phyloP scores from a whole-genome alignment of 2,329 filamentous ascomycete species.

The Aspergillus fumigatiaffinis region DNA sequence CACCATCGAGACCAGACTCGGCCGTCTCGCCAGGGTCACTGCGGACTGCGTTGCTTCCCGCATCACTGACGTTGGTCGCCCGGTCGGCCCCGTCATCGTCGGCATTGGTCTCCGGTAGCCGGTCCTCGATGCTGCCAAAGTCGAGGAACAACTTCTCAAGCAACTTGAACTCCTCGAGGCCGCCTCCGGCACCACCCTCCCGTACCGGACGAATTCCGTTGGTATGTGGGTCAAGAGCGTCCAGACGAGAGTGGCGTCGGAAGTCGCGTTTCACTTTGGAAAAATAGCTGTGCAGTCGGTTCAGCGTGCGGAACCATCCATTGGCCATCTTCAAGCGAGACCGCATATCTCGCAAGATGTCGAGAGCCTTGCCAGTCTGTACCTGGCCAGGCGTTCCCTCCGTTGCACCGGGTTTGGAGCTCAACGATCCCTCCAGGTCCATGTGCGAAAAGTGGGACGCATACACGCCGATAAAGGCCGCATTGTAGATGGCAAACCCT shows the following conservation, averaged over 20 bases:
- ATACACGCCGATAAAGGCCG: constrained; percentile 50
- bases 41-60: constrained; percentile 39
- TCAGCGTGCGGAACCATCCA: constrained; percentile 43
- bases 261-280: constrained; percentile 37
- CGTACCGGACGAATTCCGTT: constrained; percentile 31
- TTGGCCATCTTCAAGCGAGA: constrained; percentile 37
- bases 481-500: constrained; percentile 54
- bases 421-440: constrained; percentile 50
- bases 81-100: constrained; percentile 36
- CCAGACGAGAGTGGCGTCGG: constrained; percentile 31
- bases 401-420: constrained; percentile 23
- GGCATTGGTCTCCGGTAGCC: constrained; percentile 27
- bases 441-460: constrained; percentile 53
- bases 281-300: constrained; percentile 41
- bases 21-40: constrained; percentile 34
- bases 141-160: constrained; percentile 41
- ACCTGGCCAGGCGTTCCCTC: constrained; percentile 28
- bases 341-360: constrained; percentile 40
- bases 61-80: constrained; percentile 33
- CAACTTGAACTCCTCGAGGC: constrained; percentile 38
- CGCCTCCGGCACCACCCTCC: constrained; percentile 30
- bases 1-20: constrained; percentile 29
- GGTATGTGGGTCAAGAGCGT: constrained; percentile 21
- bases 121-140: constrained; percentile 38
- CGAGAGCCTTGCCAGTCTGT: constrained; percentile 35